These are phyloP conservation scores for Cladosporium cucumerinum DNA, from an alignment of 2,329 filamentous ascomycete species.

Conservation along the genomic window DNA sequence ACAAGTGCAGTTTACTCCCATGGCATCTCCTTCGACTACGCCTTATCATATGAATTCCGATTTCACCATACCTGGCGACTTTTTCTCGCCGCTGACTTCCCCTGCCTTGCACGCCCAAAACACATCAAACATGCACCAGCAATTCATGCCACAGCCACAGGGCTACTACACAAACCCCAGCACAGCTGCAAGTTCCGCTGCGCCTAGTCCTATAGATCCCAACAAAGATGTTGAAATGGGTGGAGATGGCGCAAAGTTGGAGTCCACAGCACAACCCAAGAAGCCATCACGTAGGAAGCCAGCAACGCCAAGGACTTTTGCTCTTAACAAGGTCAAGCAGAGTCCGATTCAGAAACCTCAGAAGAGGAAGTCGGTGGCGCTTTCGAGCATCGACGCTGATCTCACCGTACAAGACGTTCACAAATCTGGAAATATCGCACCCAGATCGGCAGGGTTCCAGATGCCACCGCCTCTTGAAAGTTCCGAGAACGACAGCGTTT, in stretches of 20 bases:
- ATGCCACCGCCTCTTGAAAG: slow-evolving; percentile 29
- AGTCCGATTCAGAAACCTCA: slow-evolving; percentile 70
- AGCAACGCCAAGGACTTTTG: slow-evolving; percentile 41
- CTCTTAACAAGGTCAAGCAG: slow-evolving; percentile 55
- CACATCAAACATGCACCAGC: slow-evolving; percentile 37
- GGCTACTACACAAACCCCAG: slow-evolving; percentile 49
- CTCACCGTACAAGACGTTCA: slow-evolving; percentile 40
- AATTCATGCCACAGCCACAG: slow-evolving; percentile 39
- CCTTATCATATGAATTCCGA: slow-evolving; percentile 59
- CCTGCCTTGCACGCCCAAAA: slow-evolving; percentile 73
- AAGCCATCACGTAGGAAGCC: slow-evolving; percentile 48
- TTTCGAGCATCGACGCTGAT: slow-evolving; percentile 45
- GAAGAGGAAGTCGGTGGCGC: slow-evolving; percentile 46
- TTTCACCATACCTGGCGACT: slow-evolving; percentile 65
- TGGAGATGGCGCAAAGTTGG: slow-evolving; percentile 31
- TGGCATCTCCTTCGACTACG: slow-evolving; percentile 80
- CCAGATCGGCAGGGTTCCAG: slow-evolving; percentile 25
- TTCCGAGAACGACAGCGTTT: slow-evolving; percentile 49
- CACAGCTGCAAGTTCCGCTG: slow-evolving; percentile 52
- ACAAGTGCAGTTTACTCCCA: slow-evolving; percentile 60
- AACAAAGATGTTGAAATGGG: slow-evolving; percentile 43
- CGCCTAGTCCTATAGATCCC: slow-evolving; percentile 45
- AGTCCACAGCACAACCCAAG: slow-evolving; percentile 40
- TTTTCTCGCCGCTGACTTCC: slow-evolving; percentile 80
- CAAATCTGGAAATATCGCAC: slow-evolving; percentile 25